Base-by-base conservation (phyloP, 2,329 filamentous ascomycete species). In the Aureobasidium leucospermi region DNA sequence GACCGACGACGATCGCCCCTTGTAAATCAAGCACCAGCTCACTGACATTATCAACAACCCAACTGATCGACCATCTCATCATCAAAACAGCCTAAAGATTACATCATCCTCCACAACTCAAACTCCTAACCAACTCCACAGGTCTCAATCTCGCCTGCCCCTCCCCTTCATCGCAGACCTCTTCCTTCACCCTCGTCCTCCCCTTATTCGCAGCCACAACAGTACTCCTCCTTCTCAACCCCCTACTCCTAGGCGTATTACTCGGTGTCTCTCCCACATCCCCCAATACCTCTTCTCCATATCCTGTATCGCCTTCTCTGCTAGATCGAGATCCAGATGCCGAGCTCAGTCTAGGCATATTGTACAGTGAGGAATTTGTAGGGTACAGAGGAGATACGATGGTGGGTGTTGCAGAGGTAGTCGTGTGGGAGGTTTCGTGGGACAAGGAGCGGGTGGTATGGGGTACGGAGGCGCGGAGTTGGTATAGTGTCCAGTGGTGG, bases 41-140 rank as follows among this genome's bases (percentile, higher is more conserved):
- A 23, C 23, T 23, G 23, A 23, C 23, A 23, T 23, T 23, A 23
- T 23, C 23, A 23, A 23, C 23, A 23, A 23, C 23, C 23, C 23
- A 23, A 23, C 23, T 23, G 23, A 23, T 23, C 23, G 3, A 23
- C 23, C 23, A 23, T 23, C 3, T 23, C 23, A 23, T 23, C 23
- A 23, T 23, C 2, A 23, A 23, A 23, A 23, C 23, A 23, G 23
- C 23, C 23, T 16, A 41, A 41, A 4, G 16, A 15, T 16, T 42
- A 4, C 41, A 47, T 49, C 47, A 49, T 8, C 13, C 52, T 34
- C n/a, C 55, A 32, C 42, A 58, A 58, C 55, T 58, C 55, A 58
- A n/a, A 58, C 55, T 58, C 28, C 55, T 58, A 8, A 23, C 6
- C 43, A 58, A 19, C 42, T 48, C 42, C 28, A 58, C 43, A 6